Base-by-base conservation (phyloP, 2,329 filamentous ascomycete genomes). In the Akanthomyces lecanii region DNA sequence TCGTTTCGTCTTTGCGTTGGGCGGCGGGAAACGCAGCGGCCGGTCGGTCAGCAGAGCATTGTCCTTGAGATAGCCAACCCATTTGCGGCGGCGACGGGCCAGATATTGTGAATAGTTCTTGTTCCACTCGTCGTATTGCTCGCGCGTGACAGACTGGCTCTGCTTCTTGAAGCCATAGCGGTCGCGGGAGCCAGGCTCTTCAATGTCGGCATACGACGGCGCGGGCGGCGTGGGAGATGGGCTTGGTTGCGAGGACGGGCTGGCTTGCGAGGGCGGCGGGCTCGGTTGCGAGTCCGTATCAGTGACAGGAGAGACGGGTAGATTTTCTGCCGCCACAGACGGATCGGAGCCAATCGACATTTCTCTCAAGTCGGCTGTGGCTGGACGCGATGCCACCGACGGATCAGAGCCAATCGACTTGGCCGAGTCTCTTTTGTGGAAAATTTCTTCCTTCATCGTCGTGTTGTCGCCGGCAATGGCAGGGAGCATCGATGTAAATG, bases 151-250 rank as follows among this genome's bases (percentile, higher is more conserved):
- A 71, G 96, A 88, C 67, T 93, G 88, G 47, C 88, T 94, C 44
- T 86, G 84, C 74, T 97, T 98, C 67, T 92, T 91, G 78, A 98
- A 98, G 4, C 94, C 94, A 71, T 97, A 97, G 18, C 91, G 85
- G 73, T 97, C 93, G 61, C 92, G 86, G 21, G 75, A 72, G 16
- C 74, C 74, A 5, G 82, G 79, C 28, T 83, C 82, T 64, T 85
- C 79, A 4, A 78, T 74, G 16, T 79, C 76, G 25, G 38, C 54
- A 40, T 63, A 63, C 3, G 48, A 47, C 2, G 48, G 48, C 44
- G 58, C 63, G 45, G 66, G 38, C 18, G 64, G 62, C 40, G 63
- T 63, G 61, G 52, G 61, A 36, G 60, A 40, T 18, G 50, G 61
- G 44, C 53, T 51, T 25, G 51, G 53, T 38, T 47, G 40, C 6